Base-by-base conservation (phyloP, 257 asterid genomes). In the Rhazya stricta region DNA sequence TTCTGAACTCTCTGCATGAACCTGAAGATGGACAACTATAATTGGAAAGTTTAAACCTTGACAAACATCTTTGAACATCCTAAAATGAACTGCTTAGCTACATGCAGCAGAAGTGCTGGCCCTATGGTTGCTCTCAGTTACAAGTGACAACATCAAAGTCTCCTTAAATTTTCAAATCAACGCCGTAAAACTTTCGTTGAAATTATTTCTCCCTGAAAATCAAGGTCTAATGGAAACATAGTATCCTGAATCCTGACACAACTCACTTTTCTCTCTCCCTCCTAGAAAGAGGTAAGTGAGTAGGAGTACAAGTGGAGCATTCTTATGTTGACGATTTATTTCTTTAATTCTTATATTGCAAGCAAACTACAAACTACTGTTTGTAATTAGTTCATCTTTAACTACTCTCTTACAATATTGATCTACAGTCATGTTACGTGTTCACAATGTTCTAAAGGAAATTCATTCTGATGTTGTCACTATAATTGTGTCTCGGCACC, bases 401-500 rank as follows among this genome's bases (percentile, higher is more conserved):
- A 72, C 54, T 25, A 53, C 13, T 9, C 27, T 51, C 57, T 63
- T 37, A 57, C 60, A 73, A 82, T 73, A 80, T 82, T 50, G 41
- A 74, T 83, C 37, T 89, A 80, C 96, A 92, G 98, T 92, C 67
- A 81, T 92, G 80, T 72, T 92, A 66, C 82, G 84, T 84, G 98
- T 90, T 78, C 94, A 94, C 85, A 79, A 76, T 56, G 75, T 73
- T 74, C 91, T 94, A 70, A 82, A 87, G 87, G 83, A 86, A 80
- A 86, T 79, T 81, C 84, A 89, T 82, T 86, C 87, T 36, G 90
- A 87, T 74, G 56, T 90, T 51, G 63, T 91, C 77, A 92, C 98
- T 62, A 91, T 94, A 78, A 85, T 94, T 77, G 99, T 86, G 72
- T 92, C 97, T 41, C 89, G 98, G 69, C 82, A 92, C 72, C 97